Percentiles rank a stretch among this genome's conserved stretches.
Evolutionary conservation across 192 early-diverging fungal genomes (phyloP).

Genomic region (Thamnidium elegans): DNA sequence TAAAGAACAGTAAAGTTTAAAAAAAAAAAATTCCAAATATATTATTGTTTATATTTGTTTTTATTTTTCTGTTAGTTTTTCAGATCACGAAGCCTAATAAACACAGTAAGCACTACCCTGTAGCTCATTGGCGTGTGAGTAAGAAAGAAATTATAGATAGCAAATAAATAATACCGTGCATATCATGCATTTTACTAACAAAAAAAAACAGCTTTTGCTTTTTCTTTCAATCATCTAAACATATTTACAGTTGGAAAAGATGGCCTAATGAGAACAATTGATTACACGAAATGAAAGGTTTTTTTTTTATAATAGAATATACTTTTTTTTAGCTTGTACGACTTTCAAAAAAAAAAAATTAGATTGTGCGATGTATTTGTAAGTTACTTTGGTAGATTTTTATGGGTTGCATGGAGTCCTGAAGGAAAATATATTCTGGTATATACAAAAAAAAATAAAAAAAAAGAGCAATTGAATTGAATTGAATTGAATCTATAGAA

Average conservation of each 20-base stretch:
- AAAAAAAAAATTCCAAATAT: slow-evolving; percentile 1
- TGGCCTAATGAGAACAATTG: slow-evolving; percentile 73
- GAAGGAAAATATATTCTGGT: slow-evolving; percentile 78
- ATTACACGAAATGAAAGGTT: slow-evolving; percentile 56
- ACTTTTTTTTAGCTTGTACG: background rate
- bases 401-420: slow-evolving; percentile 87
- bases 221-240: slow-evolving; percentile 81
- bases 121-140: slow-evolving; percentile 33
- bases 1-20: background rate
- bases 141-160: slow-evolving; percentile 27
- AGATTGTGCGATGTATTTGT: slow-evolving; percentile 73
- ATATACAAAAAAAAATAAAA: slow-evolving; percentile 69
- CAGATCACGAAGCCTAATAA: slow-evolving; percentile 13
- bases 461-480: no score
- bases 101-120: slow-evolving; percentile 23
- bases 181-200: background rate
- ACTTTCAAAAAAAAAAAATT: slow-evolving; percentile 11
- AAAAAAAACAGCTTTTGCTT: slow-evolving; percentile 59
- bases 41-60: slow-evolving; percentile 2
- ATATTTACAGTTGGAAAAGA: slow-evolving; percentile 77
- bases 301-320: background rate
- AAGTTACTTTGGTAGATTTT: slow-evolving; percentile 84
- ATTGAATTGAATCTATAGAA: no score
- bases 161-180: background rate
- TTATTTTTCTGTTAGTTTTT: slow-evolving; percentile 19